phyloP scores from a whole-genome alignment of 441 rosid species.

The Euphorbia schlechtendalii region DNA sequence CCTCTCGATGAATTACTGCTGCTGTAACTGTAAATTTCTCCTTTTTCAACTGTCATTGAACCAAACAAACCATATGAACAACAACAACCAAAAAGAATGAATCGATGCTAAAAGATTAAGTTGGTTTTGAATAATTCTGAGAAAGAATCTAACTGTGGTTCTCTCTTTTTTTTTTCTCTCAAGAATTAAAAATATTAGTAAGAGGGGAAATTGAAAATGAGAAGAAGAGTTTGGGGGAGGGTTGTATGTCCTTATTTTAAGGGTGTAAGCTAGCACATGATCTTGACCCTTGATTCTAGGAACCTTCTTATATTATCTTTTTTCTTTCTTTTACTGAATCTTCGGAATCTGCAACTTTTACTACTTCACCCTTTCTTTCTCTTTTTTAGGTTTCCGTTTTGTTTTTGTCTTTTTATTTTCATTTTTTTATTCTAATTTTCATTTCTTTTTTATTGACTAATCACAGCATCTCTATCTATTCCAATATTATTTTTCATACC shows the following conservation, averaged over 20 bases:
- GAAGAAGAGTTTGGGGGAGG: neutral
- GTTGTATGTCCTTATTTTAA: conserved; percentile 25
- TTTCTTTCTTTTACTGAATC: conserved; percentile 27
- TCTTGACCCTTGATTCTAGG: conserved; percentile 93
- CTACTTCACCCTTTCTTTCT: neutral
- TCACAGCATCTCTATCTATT: too few species aligned
- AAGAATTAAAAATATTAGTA: conserved; percentile 1
- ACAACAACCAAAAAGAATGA: too few species aligned
- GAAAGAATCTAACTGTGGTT: neutral
- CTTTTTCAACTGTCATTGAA: conserved; percentile 41
- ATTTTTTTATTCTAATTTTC: neutral
- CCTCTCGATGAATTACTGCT: conserved; percentile 22
- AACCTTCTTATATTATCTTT: conserved; percentile 60
- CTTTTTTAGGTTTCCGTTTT: conserved; percentile 25
- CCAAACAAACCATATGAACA: neutral
- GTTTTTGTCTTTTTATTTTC: conserved; percentile 23
- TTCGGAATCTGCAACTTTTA: conserved; percentile 30
- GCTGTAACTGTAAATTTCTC: neutral
- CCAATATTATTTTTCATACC: too few species aligned
- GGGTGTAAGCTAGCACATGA: conserved; percentile 60
- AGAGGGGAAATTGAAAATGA: neutral
- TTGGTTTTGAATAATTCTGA: neutral
- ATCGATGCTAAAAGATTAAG: neutral
- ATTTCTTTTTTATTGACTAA: too few species aligned
- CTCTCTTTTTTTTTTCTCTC: neutral